A percentile compares a stretch with the other conserved stretches of the same genome.
These are phyloP conservation scores for Bruguiera gymnorhiza DNA, from an alignment of 345 rosid genomes.

Conservation along the genomic window DNA sequence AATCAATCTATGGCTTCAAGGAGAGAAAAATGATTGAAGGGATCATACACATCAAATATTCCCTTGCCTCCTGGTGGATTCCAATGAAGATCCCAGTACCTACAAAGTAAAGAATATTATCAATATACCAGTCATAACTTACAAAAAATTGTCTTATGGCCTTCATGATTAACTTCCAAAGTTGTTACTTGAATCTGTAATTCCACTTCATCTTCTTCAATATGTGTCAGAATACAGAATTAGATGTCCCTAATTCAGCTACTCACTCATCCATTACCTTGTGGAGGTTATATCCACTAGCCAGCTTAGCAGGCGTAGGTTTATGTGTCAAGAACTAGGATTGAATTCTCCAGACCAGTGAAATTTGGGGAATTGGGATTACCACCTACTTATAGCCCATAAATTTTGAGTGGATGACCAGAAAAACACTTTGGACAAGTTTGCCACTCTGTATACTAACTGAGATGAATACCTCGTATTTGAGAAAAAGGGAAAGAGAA, in stretches of 20 bases:
- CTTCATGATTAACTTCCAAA: no score
- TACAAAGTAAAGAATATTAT: conserved; percentile 22
- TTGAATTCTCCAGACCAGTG: neutral
- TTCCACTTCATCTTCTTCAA: conserved; percentile 1
- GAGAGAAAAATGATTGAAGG: neutral
- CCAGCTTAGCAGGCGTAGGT: no score
- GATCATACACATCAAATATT: conserved; percentile 64
- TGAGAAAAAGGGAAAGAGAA: no score
- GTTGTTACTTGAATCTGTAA: neutral
- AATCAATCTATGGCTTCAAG: neutral
- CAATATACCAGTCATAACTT: neutral
- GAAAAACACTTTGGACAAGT: neutral
- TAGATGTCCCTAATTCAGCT: no score
- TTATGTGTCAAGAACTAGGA: neutral
- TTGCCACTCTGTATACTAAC: no score
- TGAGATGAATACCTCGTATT: no score
- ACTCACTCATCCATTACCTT: no score
- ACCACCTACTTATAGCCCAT: neutral
- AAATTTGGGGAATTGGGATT: neutral
- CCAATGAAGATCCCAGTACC: conserved; percentile 53
- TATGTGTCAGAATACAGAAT: neutral
- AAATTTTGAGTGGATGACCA: neutral
- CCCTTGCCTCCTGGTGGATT: conserved; percentile 51
- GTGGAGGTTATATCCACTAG: no score
- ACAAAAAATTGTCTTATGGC: neutral